Base-by-base conservation (phyloP, 352 stramenopile species). In the Elongisporangium prolatum region DNA sequence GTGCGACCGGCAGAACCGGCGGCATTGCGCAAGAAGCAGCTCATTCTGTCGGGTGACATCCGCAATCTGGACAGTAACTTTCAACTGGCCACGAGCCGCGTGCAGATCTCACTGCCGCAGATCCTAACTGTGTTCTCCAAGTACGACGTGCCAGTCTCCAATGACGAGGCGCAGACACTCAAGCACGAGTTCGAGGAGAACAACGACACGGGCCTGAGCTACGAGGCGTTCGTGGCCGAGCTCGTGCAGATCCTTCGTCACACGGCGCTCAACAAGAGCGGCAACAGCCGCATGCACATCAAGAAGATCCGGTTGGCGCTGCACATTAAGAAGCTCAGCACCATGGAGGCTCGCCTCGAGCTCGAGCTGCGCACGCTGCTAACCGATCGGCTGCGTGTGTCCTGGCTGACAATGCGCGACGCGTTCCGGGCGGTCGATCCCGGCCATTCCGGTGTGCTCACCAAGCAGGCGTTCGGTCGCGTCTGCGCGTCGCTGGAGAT, bases 171-270 rank as follows among this genome's bases (percentile, higher is more conserved):
- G 18, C 78, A 85, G 60, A 69, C 68, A 40, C 64, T 91, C 37
- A 65, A 80, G 3, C 75, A 86, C 52, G 82, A 91, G 53, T 91
- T 84, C 61, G 82, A 91, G 22, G 82, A 91, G 67, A 91, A 84
- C 68, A 91, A 89, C 67, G 82, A 91, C 57, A 63, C 58, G 22
- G 64, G 60, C 14, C 59, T 89, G 13, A 56, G 56, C 22, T 91
- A 91, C 71, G 69, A 69, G 49, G 60, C 63, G 7, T 91, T 91
- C 47, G 75, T 91, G 22, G 69, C 84, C 48, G 74, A 89, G 18
- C 57, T 91, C 24, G 75, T 75, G 50, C 70, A 77, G 25, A 68
- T 81, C 3, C 48, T 86, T 11, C 71, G 75, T 10, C 74, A 77
- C 13, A 67, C 68, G 3, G 72, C 67, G 21, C 52, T 76, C 57